A percentile compares a stretch with the other conserved stretches of the same genome.
These are phyloP conservation scores for Boletus tomentosulus DNA, from an alignment of 768 basidiomycete species.

Conservation along the genomic window DNA sequence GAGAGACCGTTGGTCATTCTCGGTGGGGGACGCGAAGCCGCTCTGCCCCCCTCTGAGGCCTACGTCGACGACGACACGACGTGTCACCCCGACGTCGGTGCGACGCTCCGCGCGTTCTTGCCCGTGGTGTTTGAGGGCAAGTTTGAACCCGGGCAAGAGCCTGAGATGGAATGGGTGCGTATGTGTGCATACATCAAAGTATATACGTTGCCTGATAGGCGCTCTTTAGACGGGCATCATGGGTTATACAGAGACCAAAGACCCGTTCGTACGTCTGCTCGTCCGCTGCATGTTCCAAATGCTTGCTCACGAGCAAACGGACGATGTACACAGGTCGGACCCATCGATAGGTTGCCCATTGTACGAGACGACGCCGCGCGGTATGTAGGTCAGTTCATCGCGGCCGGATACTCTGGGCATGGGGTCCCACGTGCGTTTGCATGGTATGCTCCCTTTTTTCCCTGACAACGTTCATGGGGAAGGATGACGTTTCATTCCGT, in stretches of 20 bases:
- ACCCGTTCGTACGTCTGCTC: constrained; percentile 58
- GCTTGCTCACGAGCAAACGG: no score
- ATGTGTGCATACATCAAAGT: not conserved
- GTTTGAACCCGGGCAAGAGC: constrained; percentile 45
- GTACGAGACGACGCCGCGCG: constrained; percentile 16
- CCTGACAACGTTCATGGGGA: no score
- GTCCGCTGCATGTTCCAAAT: not conserved
- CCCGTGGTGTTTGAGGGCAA: constrained; percentile 52
- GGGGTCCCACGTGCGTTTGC: constrained; percentile 75
- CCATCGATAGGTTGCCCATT: constrained; percentile 37
- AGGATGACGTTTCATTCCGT: not conserved
- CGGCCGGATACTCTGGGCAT: constrained; percentile 72
- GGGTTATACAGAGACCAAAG: constrained; percentile 59
- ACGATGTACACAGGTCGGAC: constrained; percentile 49
- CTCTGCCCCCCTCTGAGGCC: constrained; percentile 42
- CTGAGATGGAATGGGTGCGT: constrained; percentile 81
- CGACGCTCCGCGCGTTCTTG: constrained; percentile 53
- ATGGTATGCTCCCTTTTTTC: not conserved
- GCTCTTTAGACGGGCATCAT: constrained; percentile 73
- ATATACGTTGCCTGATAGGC: no score
- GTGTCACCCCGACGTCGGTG: constrained; percentile 45
- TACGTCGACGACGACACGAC: constrained; percentile 56
- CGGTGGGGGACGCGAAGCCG: constrained; percentile 59
- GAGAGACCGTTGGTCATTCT: constrained; percentile 61
- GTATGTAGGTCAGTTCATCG: constrained; percentile 61